These are phyloP conservation scores for Daldinia eschscholtzii DNA, from an alignment of 2,329 filamentous ascomycete species.

Conservation along the genomic window DNA sequence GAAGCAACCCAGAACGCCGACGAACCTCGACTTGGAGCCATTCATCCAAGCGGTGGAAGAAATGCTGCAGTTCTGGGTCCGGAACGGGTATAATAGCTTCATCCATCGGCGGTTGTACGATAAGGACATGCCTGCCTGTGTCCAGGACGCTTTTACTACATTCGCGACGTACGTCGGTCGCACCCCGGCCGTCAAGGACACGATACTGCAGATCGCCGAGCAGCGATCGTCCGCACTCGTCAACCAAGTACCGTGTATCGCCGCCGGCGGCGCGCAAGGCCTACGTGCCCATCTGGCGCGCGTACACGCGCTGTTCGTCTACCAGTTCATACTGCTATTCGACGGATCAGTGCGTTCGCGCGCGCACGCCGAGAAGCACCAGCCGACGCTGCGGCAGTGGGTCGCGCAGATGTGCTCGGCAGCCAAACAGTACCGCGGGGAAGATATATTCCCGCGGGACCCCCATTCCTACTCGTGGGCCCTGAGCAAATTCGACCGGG, in stretches of 20 bases:
- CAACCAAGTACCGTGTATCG: neutral
- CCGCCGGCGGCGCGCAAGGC: neutral
- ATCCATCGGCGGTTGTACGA: conserved; percentile 16
- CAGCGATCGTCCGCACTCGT: neutral
- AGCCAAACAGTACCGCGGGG: conserved; percentile 11
- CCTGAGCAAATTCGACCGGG: conserved; percentile 1
- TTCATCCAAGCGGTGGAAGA: conserved; percentile 8
- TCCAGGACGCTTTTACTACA: neutral
- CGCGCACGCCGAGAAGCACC: conserved; percentile 11
- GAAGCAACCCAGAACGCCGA: neutral
- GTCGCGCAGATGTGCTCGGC: conserved; percentile 2
- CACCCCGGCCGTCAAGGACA: neutral
- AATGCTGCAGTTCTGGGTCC: conserved; percentile 13
- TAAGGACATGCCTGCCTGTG: neutral
- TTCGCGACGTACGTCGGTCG: neutral
- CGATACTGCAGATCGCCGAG: conserved; percentile 1
- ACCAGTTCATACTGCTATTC: conserved; percentile 17
- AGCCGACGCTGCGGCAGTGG: conserved; percentile 9
- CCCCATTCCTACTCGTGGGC: neutral
- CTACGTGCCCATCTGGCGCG: conserved; percentile 10
- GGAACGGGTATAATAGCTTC: conserved; percentile 11
- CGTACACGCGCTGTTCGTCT: conserved; percentile 12
- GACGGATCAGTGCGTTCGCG: conserved; percentile 18
- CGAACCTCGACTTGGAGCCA: conserved; percentile 5
- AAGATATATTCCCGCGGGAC: neutral